These are phyloP conservation scores for Leccinum imitatum DNA, from an alignment of 768 basidiomycete genomes.

Conservation along the genomic window DNA sequence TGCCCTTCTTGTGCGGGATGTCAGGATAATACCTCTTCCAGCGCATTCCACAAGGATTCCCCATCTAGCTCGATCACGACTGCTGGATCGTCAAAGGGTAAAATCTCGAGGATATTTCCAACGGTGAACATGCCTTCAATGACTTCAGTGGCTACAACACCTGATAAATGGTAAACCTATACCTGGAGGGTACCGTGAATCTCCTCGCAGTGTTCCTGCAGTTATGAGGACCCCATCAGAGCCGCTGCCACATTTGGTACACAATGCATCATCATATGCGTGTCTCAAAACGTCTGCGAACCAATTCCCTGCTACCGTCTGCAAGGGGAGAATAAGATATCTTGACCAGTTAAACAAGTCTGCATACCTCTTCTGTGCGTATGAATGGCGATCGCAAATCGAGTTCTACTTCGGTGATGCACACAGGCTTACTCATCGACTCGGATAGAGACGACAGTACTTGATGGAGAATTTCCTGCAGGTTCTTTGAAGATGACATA, in stretches of 20 bases:
- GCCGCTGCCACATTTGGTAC: conserved; percentile 55
- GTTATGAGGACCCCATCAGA: conserved; percentile 82
- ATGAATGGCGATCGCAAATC: conserved; percentile 77
- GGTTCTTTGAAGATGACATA: conserved; percentile 51
- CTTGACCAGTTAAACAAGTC: not conserved
- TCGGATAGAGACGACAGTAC: conserved; percentile 68
- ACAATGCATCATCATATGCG: conserved; percentile 73
- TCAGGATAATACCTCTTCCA: conserved; percentile 69
- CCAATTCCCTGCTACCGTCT: conserved; percentile 80
- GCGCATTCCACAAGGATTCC: conserved; percentile 69
- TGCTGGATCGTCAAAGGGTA: conserved; percentile 85
- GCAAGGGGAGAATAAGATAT: not conserved
- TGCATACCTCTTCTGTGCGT: conserved; percentile 64
- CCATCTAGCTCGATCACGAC: conserved; percentile 83
- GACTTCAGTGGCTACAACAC: conserved; percentile 1
- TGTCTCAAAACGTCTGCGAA: conserved; percentile 83
- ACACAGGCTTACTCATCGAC: conserved; percentile 73
- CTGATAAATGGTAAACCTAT: conserved; percentile 6
- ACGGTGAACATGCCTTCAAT: conserved; percentile 67
- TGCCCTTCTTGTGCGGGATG: conserved; percentile 94
- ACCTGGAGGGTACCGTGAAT: conserved; percentile 84
- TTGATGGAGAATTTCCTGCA: conserved; percentile 58
- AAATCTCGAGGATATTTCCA: conserved; percentile 84
- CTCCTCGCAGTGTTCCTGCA: conserved; percentile 83
- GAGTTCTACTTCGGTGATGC: conserved; percentile 62